These are phyloP conservation scores for Suhomyces taliae DNA, from an alignment of 1,139 yeast genomes.

Conservation along the genomic window DNA sequence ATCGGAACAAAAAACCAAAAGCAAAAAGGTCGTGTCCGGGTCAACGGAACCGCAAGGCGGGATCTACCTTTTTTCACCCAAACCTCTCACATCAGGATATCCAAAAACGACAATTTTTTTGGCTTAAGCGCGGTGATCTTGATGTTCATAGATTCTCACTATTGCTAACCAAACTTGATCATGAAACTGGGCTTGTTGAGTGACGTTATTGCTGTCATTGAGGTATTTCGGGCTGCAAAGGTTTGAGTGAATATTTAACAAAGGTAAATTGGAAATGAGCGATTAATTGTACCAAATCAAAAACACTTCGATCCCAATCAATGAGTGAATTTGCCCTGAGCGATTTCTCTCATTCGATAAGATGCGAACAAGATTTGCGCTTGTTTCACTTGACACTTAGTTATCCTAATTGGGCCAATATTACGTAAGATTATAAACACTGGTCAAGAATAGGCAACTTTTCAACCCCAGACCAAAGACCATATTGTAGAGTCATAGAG, in stretches of 20 bases:
- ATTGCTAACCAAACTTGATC: not conserved
- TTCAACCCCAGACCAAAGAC: not conserved
- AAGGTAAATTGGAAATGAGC: too few species aligned
- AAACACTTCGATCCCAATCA: too few species aligned
- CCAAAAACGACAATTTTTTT: not conserved
- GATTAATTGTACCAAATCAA: not conserved
- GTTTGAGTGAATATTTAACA: not conserved
- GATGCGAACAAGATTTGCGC: not conserved
- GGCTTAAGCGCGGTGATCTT: not conserved
- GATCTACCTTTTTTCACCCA: not conserved
- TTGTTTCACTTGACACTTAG: not conserved
- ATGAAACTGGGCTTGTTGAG: not conserved
- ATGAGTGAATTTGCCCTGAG: not conserved
- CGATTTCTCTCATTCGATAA: not conserved
- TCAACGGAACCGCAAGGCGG: not conserved
- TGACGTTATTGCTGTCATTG: not conserved
- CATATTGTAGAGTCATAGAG: too few species aligned
- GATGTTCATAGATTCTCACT: too few species aligned
- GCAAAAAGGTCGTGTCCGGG: not conserved
- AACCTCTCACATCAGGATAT: constrained; percentile 1
- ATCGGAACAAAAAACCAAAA: not conserved
- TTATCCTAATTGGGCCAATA: not conserved
- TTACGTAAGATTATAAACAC: not conserved
- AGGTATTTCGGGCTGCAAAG: not conserved
- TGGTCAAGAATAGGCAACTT: not conserved